These are phyloP conservation scores for Lactarius hengduanensis DNA, from an alignment of 768 basidiomycete genomes.

Conservation along the genomic window DNA sequence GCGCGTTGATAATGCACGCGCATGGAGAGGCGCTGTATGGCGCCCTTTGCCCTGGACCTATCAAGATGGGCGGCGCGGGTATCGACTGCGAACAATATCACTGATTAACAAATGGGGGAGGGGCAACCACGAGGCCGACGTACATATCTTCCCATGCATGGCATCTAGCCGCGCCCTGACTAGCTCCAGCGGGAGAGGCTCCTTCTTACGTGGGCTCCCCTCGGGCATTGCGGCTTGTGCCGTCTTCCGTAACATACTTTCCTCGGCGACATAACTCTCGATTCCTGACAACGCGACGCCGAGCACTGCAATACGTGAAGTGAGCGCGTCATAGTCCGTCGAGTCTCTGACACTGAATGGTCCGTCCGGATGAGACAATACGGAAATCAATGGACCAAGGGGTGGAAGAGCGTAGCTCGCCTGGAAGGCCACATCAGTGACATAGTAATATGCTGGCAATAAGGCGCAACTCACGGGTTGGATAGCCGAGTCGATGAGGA, in stretches of 20 bases:
- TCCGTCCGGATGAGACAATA: slow-evolving; percentile 48
- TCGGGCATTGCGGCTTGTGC: slow-evolving; percentile 3
- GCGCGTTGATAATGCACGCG: slow-evolving; percentile 61
- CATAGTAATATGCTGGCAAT: not conserved
- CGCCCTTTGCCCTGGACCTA: slow-evolving; percentile 69
- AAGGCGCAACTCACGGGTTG: slow-evolving; percentile 15
- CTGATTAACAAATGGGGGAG: not conserved
- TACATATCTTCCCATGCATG: slow-evolving; percentile 63
- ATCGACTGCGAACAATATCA: slow-evolving; percentile 47
- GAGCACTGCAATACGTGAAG: slow-evolving; percentile 56
- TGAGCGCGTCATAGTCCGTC: slow-evolving; percentile 60
- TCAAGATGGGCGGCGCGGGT: slow-evolving; percentile 74
- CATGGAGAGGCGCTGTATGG: slow-evolving; percentile 61
- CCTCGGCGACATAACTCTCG: slow-evolving; percentile 52
- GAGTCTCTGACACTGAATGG: slow-evolving; percentile 28
- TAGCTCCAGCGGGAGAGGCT: slow-evolving; percentile 48
- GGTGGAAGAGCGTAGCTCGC: slow-evolving; percentile 47
- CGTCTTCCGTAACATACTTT: slow-evolving; percentile 31
- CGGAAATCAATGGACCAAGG: slow-evolving; percentile 51
- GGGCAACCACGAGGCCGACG: slow-evolving; percentile 30
- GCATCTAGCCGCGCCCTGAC: slow-evolving; percentile 49
- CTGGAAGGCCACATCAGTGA: not conserved
- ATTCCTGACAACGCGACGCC: slow-evolving; percentile 58
- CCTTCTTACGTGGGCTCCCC: slow-evolving; percentile 35
- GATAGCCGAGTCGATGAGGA: slow-evolving; percentile 40